Evolutionary conservation across 1,284 basidiomycete genomes (phyloP).

Genomic region (Tilletia walkeri): DNA sequence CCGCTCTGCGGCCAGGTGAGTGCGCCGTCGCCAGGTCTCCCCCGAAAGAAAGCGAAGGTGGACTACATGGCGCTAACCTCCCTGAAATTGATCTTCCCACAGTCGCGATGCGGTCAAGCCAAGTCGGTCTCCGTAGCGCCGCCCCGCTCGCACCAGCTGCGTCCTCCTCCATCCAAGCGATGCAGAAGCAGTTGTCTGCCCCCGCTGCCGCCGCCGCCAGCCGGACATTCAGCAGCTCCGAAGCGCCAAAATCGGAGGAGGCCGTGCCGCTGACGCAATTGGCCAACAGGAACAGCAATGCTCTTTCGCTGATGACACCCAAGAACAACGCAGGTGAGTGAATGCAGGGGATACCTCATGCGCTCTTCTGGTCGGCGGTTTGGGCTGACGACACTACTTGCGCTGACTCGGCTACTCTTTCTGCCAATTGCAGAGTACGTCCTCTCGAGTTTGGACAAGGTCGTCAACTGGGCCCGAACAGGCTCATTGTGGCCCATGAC

Average conservation of each 20-base stretch:
- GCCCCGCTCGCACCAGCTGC: not conserved
- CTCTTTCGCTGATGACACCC: constrained; percentile 74
- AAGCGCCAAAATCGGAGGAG: constrained; percentile 27
- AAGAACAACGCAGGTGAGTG: constrained; percentile 80
- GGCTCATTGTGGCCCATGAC: constrained; percentile 99
- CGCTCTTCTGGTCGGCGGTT: not conserved
- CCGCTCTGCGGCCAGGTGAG: constrained; percentile 8
- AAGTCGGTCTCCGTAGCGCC: not conserved
- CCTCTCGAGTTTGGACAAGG: constrained; percentile 89
- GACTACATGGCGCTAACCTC: too few relatives aligned
- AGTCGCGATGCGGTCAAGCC: too few relatives aligned
- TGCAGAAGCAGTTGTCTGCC: not conserved
- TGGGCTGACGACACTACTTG: not conserved
- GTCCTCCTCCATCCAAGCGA: not conserved
- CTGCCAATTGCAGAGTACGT: constrained; percentile 79
- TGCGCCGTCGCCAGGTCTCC: not conserved
- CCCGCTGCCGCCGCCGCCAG: not conserved
- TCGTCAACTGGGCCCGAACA: constrained; percentile 96
- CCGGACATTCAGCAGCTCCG: constrained; percentile 11
- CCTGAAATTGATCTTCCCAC: too few relatives aligned
- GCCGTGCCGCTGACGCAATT: constrained; percentile 55
- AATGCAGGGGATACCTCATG: not conserved
- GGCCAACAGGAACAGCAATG: constrained; percentile 48
- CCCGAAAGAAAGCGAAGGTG: too few relatives aligned
- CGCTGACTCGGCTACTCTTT: constrained; percentile 4